Conservation (phyloP, 2,329 filamentous ascomycete genomes). For the Teratosphaeria nubilosa region DNA sequence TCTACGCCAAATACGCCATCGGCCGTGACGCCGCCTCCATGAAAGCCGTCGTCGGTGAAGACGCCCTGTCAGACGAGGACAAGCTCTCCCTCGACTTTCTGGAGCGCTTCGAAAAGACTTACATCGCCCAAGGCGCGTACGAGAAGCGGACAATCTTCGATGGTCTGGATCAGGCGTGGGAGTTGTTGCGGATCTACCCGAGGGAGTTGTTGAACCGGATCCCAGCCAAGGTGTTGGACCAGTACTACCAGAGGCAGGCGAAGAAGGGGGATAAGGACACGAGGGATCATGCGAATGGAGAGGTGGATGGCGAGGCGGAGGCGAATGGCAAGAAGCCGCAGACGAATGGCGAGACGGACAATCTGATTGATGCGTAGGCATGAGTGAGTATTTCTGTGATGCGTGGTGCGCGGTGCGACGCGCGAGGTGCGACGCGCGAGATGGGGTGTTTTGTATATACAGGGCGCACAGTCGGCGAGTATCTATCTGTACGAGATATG, state of each 20-base stretch:
- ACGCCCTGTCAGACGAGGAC: slow-evolving; percentile 89
- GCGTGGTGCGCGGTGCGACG: neutral
- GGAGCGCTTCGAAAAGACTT: slow-evolving; percentile 94
- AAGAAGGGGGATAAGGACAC: slow-evolving; percentile 27
- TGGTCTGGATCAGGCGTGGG: slow-evolving; percentile 93
- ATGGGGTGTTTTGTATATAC: neutral
- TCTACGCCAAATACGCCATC: slow-evolving; percentile 99
- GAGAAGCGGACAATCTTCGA: slow-evolving; percentile 87
- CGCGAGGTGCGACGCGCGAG: neutral
- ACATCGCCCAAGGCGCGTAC: slow-evolving; percentile 86
- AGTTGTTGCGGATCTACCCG: slow-evolving; percentile 89
- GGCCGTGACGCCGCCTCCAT: slow-evolving; percentile 96
- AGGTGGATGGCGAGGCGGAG: slow-evolving; percentile 19
- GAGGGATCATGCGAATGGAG: slow-evolving; percentile 29
- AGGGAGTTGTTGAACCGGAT: slow-evolving; percentile 92
- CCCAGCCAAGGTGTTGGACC: slow-evolving; percentile 43
- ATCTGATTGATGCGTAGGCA: slow-evolving; percentile 2
- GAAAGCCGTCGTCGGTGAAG: slow-evolving; percentile 98
- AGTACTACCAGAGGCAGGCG: slow-evolving; percentile 39
- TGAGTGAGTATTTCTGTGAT: too few relatives aligned
- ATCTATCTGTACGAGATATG: too few relatives aligned
- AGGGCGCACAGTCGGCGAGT: too few relatives aligned
- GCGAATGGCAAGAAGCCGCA: neutral
- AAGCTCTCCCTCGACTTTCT: slow-evolving; percentile 97
- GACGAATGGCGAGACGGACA: slow-evolving; percentile 8